Base-by-base conservation (phyloP, 768 basidiomycete species). In the Serendipita sp. region DNA sequence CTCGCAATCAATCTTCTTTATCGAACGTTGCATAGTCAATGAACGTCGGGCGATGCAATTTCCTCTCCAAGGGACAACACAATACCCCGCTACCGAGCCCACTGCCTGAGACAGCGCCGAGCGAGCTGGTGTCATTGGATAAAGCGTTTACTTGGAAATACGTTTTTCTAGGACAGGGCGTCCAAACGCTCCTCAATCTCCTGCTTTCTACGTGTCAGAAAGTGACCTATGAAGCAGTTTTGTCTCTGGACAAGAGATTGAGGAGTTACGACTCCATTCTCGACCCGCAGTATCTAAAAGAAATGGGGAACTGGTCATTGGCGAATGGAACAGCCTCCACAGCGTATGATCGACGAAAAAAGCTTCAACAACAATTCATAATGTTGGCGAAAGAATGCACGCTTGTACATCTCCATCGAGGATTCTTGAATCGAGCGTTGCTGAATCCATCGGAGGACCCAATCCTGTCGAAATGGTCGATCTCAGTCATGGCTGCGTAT, bases 401-500 rank as follows among this genome's bases (percentile, higher is more conserved):
- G n/a, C 30, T 58, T 58, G 24, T 58, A n/a, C 53, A 58, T 58
- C 31, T 58, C 11, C 53, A 58, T 33, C 53, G 53, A 24, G 22
- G 24, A 9, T 58, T 58, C 24, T 31, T 58, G 22, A 58, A 58
- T 31, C 22, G 53, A n/a, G 53, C 53, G 11, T n/a, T 58, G 30
- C 11, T 58, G 17, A 31, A 58, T 24, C 53, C 53, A 3, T 24
- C 53, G 22, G 53, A 31, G 28, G 53, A 58, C 28, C 53, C 53
- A 7, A 58, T 58, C 30, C 53, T 58, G 4, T 28, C 24, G 22
- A 58, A 58, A 31, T 58, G 30, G 22, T 58, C 53, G 2, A 58
- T 58, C 53, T 58, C 53, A 13, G 53, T 58, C 2, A 58, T 58
- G 53, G 53, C 53, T n/a, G 53, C 53, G 53, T 58, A 58, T n/a